phyloP scores from a whole-genome alignment of 2,329 filamentous ascomycete species.

The Penicillium sp. region DNA sequence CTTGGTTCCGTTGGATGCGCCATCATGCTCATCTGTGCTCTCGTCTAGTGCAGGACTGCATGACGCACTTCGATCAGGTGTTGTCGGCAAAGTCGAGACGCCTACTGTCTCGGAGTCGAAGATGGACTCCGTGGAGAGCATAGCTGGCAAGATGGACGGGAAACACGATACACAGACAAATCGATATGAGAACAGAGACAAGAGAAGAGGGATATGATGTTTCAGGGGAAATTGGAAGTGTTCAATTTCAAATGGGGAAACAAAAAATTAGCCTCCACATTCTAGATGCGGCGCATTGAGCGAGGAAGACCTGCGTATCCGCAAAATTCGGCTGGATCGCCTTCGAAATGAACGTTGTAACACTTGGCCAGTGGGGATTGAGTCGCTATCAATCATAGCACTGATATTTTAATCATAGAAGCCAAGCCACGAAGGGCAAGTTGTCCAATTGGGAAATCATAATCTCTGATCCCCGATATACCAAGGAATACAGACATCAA shows the following conservation, averaged over 20 bases:
- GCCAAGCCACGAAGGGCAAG: not conserved
- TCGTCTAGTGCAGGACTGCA: conserved; percentile 12
- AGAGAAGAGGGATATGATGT: not conserved
- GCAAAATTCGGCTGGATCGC: not conserved
- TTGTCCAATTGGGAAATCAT: not conserved
- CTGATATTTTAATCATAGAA: not conserved
- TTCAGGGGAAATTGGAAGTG: not conserved
- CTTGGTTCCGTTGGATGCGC: not conserved
- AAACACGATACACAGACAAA: not conserved
- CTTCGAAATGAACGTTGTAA: not conserved
- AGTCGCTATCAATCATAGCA: not conserved
- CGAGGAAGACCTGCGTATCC: not conserved
- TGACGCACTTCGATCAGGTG: conserved; percentile 16
- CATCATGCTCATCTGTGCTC: conserved; percentile 12
- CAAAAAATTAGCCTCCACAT: not conserved
- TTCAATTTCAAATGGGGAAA: not conserved
- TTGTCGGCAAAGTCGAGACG: conserved; percentile 17
- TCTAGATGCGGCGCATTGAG: not conserved
- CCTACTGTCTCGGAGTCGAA: conserved; percentile 12
- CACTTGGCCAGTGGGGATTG: not conserved
- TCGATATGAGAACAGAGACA: not conserved
- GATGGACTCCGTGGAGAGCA: conserved; percentile 9
- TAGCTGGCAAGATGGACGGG: not conserved
- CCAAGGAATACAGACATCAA: not conserved
- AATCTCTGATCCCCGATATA: not conserved